These are phyloP conservation scores for Penicillium bialowiezense DNA, from an alignment of 495 filamentous ascomycete genomes.

Conservation along the genomic window DNA sequence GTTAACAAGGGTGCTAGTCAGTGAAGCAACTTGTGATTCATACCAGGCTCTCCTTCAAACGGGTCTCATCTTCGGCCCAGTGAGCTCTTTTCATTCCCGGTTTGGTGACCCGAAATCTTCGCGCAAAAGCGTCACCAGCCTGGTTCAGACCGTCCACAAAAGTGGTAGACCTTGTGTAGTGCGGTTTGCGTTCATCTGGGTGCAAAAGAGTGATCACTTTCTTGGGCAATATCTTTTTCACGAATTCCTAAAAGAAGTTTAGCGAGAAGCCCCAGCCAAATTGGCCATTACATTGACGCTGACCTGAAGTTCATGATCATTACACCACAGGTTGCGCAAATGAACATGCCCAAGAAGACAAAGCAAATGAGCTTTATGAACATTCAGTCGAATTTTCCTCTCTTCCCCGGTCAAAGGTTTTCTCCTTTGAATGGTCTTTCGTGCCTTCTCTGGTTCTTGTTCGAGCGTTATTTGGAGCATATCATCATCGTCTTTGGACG, in stretches of 20 bases:
- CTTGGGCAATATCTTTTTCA: slow-evolving; percentile 59
- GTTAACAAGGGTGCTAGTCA: slow-evolving; percentile 2
- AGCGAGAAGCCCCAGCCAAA: neutral
- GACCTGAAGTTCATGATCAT: slow-evolving; percentile 65
- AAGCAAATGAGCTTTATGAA: slow-evolving; percentile 84
- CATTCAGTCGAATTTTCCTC: slow-evolving; percentile 65
- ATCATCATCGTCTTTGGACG: slow-evolving; percentile 26
- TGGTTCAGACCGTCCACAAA: slow-evolving; percentile 76
- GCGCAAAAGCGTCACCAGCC: slow-evolving; percentile 62
- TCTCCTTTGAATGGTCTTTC: slow-evolving; percentile 39
- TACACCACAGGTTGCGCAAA: slow-evolving; percentile 84
- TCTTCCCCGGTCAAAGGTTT: slow-evolving; percentile 68
- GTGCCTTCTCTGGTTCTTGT: slow-evolving; percentile 34
- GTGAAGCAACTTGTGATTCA: neutral
- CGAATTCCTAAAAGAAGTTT: slow-evolving; percentile 32
- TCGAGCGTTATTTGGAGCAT: slow-evolving; percentile 60
- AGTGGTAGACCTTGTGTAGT: slow-evolving; percentile 67
- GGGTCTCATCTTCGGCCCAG: slow-evolving; percentile 65
- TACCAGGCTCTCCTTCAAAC: slow-evolving; percentile 55
- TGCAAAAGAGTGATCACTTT: slow-evolving; percentile 61
- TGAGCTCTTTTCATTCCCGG: slow-evolving; percentile 66
- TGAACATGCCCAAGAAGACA: slow-evolving; percentile 75
- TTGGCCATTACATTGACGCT: slow-evolving; percentile 6
- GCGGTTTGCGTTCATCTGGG: slow-evolving; percentile 59
- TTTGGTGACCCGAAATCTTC: slow-evolving; percentile 65